Base-by-base conservation (phyloP, 2,329 filamentous ascomycete genomes). In the Cercospora zeina region DNA sequence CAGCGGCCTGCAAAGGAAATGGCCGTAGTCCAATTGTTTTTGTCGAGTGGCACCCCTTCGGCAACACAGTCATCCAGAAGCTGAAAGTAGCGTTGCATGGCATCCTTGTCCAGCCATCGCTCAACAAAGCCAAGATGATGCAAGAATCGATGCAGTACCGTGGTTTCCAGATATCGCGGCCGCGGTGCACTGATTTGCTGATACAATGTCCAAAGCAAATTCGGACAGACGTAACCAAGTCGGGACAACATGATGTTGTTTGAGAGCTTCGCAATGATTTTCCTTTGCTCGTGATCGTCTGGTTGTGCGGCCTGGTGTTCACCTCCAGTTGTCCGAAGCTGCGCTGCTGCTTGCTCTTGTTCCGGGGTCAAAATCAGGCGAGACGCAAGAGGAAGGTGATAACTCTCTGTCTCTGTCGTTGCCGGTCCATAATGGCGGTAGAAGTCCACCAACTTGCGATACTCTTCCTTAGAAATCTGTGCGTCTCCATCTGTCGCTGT, bases 21-120 rank as follows among this genome's bases (percentile, higher is more conserved):
- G 37, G 92, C 93, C 39, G 86, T 87, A 64, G 90, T 96, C 93
- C 93, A 99, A 72, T 96, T 86, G 0, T 81, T 77, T 4, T 77
- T 79, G 0, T 81, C 84, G 59, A 97, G 79, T 0, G 87, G 83
- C 49, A 96, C 85, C 1, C 86, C 85, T n/a, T 86, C 84, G 58
- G 82, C 82, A 69, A 90, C 89, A 78, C 96, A 88, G 70, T 99
- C 93, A 65, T 93, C 87, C 16, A 97, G 82, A 24, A 97, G 79
- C 4, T 87, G 86, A 65, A 97, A 88, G 76, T 93, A 97, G 59
- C 90, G 88, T 69, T 90, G 80, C 89, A 92, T 96, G 51, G 86
- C 82, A 14, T 82, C 56, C 54, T 82, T 78, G 61, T 85, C 83
- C 39, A 82, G 81, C 56, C 68, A 71, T 57, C 62, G 68, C 54